phyloP scores from a whole-genome alignment of 495 filamentous ascomycete genomes.

The Xylaria scruposa region DNA sequence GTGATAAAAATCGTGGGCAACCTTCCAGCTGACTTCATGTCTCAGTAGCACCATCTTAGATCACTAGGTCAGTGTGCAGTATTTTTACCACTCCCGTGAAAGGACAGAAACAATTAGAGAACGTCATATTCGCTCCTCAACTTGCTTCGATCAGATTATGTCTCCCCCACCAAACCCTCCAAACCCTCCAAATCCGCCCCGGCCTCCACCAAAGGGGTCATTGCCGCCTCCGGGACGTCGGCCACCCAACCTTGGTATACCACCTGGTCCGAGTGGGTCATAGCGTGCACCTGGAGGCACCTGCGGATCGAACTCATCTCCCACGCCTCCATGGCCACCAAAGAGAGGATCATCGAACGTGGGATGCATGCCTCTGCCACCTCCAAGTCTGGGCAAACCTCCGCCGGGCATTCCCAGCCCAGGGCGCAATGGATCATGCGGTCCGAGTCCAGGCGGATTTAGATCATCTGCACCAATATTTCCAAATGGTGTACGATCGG shows the following conservation, averaged over 20 bases:
- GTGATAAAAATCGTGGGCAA: background rate
- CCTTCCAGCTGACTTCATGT: background rate
- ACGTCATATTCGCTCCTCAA: background rate
- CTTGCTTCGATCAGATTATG: constrained; percentile 44
- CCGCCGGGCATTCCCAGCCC: constrained; percentile 58
- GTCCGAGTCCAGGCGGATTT: constrained; percentile 86
- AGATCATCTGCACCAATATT: constrained; percentile 84
- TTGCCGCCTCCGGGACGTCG: constrained; percentile 41
- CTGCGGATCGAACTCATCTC: constrained; percentile 57
- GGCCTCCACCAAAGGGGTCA: constrained; percentile 42
- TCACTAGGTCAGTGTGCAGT: background rate
- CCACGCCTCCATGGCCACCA: constrained; percentile 61
- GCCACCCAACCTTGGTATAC: constrained; percentile 48
- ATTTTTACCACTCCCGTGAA: background rate
- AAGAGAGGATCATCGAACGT: constrained; percentile 95
- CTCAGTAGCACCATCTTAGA: background rate
- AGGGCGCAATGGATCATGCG: constrained; percentile 78
- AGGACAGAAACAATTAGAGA: background rate
- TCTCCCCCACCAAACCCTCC: constrained; percentile 49
- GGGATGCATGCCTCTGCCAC: constrained; percentile 88
- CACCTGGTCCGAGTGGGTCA: constrained; percentile 85
- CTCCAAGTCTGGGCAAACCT: constrained; percentile 56
- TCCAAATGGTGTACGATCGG: constrained; percentile 58
- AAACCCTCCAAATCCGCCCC: constrained; percentile 40
- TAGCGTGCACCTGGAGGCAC: constrained; percentile 67